A percentile compares a stretch with the other conserved stretches of the same genome.
Conservation (phyloP, 2,329 filamentous ascomycete genomes). For the Aspergillus sp. region DNA sequence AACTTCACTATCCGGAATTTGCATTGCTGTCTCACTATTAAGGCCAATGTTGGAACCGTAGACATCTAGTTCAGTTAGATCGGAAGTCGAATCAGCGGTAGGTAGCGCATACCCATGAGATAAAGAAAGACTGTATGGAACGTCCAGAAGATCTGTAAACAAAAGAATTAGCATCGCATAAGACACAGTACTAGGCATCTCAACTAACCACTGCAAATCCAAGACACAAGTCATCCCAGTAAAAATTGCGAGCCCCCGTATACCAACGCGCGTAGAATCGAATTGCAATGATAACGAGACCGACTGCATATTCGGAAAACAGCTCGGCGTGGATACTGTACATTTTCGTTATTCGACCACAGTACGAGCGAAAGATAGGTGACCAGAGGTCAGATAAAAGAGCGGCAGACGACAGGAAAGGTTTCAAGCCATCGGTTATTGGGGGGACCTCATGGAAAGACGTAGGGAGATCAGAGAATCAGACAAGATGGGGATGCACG, state of each 20-base stretch:
- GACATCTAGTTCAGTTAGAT: constrained; percentile 1
- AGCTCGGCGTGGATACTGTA: neutral
- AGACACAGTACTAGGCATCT: neutral
- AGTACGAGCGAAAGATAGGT: too few species aligned
- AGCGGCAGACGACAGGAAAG: too few species aligned
- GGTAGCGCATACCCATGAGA: constrained; percentile 4
- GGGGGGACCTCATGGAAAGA: too few species aligned
- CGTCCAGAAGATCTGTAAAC: constrained; percentile 11
- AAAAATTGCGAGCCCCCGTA: neutral
- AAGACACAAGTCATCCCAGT: neutral
- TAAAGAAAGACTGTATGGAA: constrained; percentile 11
- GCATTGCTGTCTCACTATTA: constrained; percentile 4
- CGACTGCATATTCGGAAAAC: neutral
- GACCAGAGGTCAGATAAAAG: too few species aligned
- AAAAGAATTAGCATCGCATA: neutral
- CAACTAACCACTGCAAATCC: neutral
- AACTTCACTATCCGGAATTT: constrained; percentile 7
- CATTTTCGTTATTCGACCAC: too few species aligned
- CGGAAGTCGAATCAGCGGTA: neutral
- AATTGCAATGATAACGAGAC: neutral
- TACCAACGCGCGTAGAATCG: neutral
- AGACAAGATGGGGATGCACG: too few species aligned
- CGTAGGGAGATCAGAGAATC: too few species aligned
- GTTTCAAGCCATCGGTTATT: too few species aligned
- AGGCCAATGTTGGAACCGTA: constrained; percentile 11